These are phyloP conservation scores for Austroboletus festivus DNA, from an alignment of 768 basidiomycete species.

Conservation along the genomic window DNA sequence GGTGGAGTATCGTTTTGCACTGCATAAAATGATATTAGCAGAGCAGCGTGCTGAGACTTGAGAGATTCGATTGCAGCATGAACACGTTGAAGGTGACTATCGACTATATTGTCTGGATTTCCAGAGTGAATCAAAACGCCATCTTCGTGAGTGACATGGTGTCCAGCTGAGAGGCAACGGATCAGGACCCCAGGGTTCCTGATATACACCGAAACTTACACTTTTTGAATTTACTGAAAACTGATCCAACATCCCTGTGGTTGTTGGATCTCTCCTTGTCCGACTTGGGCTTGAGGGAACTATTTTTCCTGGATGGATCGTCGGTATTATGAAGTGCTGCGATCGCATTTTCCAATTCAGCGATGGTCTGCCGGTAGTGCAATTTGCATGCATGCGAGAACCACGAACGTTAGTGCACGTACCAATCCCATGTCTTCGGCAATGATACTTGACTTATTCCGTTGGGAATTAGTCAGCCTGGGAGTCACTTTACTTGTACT, in stretches of 20 bases:
- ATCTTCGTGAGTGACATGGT: conserved; percentile 26
- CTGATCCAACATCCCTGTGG: conserved; percentile 29
- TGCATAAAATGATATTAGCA: conserved; percentile 43
- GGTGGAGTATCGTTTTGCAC: conserved; percentile 29
- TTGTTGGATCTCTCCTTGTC: conserved; percentile 46
- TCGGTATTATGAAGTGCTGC: conserved; percentile 38
- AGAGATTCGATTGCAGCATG: conserved; percentile 48
- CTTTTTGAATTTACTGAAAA: conserved; percentile 64
- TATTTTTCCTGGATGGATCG: conserved; percentile 35
- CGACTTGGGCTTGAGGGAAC: conserved; percentile 32
- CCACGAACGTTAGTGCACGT: conserved; percentile 22
- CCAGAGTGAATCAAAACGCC: conserved; percentile 15
- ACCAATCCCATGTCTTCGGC: conserved; percentile 69
- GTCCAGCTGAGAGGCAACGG: conserved; percentile 16
- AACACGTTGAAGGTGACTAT: conserved; percentile 40
- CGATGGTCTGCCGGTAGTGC: conserved; percentile 45
- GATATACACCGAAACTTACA: conserved; percentile 34
- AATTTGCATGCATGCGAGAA: conserved; percentile 2
- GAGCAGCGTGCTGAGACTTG: conserved; percentile 55
- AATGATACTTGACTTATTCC: conserved; percentile 48
- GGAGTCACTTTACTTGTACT: conserved; percentile 35
- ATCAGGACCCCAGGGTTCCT: background rate
- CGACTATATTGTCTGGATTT: conserved; percentile 16
- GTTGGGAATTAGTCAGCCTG: conserved; percentile 42
- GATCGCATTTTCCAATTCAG: conserved; percentile 56